Base-by-base conservation (phyloP, 495 filamentous ascomycete genomes). In the Daldinia bambusicola region DNA sequence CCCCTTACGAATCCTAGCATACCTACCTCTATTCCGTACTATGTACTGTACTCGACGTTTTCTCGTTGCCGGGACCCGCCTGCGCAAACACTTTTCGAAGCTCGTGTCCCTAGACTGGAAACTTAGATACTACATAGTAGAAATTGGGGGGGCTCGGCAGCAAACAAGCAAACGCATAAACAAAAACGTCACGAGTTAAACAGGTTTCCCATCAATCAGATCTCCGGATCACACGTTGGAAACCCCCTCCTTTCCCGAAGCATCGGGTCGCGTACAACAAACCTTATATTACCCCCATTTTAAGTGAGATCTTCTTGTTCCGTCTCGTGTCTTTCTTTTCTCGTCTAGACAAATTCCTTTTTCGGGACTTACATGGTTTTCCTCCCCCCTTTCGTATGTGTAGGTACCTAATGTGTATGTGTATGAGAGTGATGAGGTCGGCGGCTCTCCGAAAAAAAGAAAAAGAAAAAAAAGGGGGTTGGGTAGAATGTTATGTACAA, bases 181-280 rank as follows among this genome's bases (percentile, higher is more conserved):
- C 26, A 58, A 36, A 63, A 58, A 43, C 37, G 66, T 65, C 55
- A 61, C 59, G 16, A 61, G 40, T 60, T 51, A 16, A 58, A 56
- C 61, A 52, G 31, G 31, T 55, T 55, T 43, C 61, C 61, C 70
- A 53, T 65, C 70, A 72, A 72, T 69, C 70, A 72, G 70, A 69
- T 72, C 61, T 69, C 61, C 55, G 55, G 56, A 72, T 69, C 70
- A 69, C 61, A 69, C 61, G 65, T 61, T 60, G 53, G 41, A 14
- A 56, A 36, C 53, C 61, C 61, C 70, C 61, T 62, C 70, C 65
- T 65, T 60, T 64, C 65, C 70, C 70, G 61, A 69, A 72, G 55
- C 34, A 61, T 69, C 70, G 70, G 70, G 70, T 72, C 70, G 65
- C 70, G 70, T 72, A 72, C 70, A 48, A 72, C 43, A 48, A 48